These are phyloP conservation scores for Acanthamoeba triangularis DNA, from an alignment of 208 protist species.

Conservation along the genomic window DNA sequence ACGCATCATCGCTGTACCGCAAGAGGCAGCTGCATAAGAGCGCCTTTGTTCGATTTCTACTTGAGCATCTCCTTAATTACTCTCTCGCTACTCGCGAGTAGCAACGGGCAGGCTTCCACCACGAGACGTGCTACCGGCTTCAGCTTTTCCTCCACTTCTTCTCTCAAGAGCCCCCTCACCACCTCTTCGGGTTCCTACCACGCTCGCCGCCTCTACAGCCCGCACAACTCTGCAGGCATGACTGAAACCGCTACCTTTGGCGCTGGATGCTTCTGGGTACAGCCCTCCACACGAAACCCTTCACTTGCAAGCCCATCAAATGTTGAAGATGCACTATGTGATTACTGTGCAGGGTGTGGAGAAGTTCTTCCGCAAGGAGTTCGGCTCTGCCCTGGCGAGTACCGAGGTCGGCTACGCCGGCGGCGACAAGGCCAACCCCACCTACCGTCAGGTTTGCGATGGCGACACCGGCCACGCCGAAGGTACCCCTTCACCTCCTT, in stretches of 20 bases:
- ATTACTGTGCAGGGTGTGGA: slow-evolving; percentile 94
- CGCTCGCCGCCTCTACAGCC: too few relatives aligned
- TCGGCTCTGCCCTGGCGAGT: slow-evolving; percentile 91
- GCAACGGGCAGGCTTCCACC: too few relatives aligned
- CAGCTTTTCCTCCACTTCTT: too few relatives aligned
- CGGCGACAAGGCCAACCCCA: slow-evolving; percentile 89
- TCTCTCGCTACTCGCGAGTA: too few relatives aligned
- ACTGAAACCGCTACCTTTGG: slow-evolving; percentile 91
- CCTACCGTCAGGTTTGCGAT: slow-evolving; percentile 95
- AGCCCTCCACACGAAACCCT: too few relatives aligned
- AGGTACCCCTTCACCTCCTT: not conserved
- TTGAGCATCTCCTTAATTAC: too few relatives aligned
- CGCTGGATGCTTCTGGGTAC: slow-evolving; percentile 89
- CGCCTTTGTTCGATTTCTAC: too few relatives aligned
- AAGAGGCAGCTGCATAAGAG: too few relatives aligned
- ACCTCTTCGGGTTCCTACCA: too few relatives aligned
- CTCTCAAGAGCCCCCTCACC: too few relatives aligned
- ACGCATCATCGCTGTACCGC: too few relatives aligned
- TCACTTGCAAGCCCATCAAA: not conserved
- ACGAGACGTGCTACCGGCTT: too few relatives aligned
- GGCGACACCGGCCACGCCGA: slow-evolving; percentile 97
- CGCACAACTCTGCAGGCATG: not conserved
- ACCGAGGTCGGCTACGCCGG: slow-evolving; percentile 93
- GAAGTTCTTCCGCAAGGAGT: slow-evolving; percentile 94
- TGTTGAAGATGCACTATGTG: not conserved